Percentiles rank a stretch among this genome's conserved stretches.
These are phyloP conservation scores for Neurospora tetraspora DNA, from an alignment of 495 filamentous ascomycete genomes.

Conservation along the genomic window DNA sequence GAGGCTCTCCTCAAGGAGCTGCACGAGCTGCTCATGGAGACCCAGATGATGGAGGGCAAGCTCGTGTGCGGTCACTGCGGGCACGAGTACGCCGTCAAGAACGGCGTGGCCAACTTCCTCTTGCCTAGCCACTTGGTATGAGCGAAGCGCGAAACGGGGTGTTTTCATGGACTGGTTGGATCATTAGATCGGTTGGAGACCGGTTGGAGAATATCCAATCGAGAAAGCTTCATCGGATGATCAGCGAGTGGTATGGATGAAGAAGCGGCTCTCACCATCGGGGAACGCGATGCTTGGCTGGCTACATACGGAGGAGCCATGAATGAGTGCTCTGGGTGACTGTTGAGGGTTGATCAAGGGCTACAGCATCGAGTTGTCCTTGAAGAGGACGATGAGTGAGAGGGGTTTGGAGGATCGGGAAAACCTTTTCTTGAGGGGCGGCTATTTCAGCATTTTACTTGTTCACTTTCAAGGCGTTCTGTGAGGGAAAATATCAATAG, in stretches of 20 bases:
- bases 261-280: background rate
- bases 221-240: background rate
- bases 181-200: background rate
- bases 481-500: background rate
- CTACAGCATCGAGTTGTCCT: background rate
- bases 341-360: background rate
- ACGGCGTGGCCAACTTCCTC: slow-evolving; percentile 94
- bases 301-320: background rate
- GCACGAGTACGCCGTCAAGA: slow-evolving; percentile 84
- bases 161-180: background rate
- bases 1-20: slow-evolving; percentile 64
- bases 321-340: background rate
- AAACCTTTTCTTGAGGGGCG: background rate
- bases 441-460: background rate
- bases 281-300: background rate
- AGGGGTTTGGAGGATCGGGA: background rate
- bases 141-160: slow-evolving; percentile 3
- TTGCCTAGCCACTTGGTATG: slow-evolving; percentile 82
- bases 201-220: background rate
- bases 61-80: slow-evolving; percentile 85
- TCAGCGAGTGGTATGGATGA: background rate
- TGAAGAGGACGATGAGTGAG: background rate
- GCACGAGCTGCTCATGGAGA: slow-evolving; percentile 79
- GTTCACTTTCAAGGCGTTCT: slow-evolving; percentile 1
- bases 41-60: slow-evolving; percentile 75